phyloP scores from a whole-genome alignment of 1,139 yeast species.

The Pichia sp. region DNA sequence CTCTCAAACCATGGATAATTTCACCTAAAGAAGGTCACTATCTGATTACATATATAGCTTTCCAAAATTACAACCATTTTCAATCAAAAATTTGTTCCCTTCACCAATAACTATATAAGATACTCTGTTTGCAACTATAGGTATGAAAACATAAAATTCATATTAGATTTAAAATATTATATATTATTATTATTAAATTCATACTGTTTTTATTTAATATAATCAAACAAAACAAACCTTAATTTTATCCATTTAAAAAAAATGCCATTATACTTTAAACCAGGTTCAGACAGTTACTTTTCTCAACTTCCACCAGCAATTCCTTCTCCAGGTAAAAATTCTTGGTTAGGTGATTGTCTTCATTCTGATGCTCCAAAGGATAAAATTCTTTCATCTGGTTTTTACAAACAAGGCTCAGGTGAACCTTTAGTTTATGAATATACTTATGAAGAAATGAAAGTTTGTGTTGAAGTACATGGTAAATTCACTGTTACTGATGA shows the following conservation, averaged over 20 bases:
- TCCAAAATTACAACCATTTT: too few relatives aligned
- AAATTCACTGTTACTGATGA: conserved; percentile 57
- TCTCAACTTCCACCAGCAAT: conserved; percentile 49
- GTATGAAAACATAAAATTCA: too few relatives aligned
- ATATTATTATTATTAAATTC: too few relatives aligned
- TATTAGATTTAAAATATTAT: too few relatives aligned
- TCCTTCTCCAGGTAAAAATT: conserved; percentile 41
- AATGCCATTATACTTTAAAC: conserved; percentile 53
- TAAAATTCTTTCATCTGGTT: conserved; percentile 56
- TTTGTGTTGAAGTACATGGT: conserved; percentile 60
- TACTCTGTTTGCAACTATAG: too few relatives aligned
- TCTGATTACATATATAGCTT: too few relatives aligned
- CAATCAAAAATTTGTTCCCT: too few relatives aligned
- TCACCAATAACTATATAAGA: too few relatives aligned
- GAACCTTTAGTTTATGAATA: conserved; percentile 60
- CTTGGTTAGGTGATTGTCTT: conserved; percentile 60
- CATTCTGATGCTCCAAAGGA: conserved; percentile 53
- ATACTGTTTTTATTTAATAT: too few relatives aligned
- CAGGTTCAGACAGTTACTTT: conserved; percentile 43
- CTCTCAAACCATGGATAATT: too few relatives aligned
- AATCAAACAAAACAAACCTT: neutral
- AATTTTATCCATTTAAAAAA: conserved; percentile 4
- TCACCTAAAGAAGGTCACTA: too few relatives aligned
- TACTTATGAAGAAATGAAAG: conserved; percentile 66
- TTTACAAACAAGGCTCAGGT: conserved; percentile 63